Evolutionary conservation across 2,329 filamentous ascomycete species (phyloP), one percentile per base, ranked within the genome.

Genomic region (Pseudogymnoascus sp.): DNA sequence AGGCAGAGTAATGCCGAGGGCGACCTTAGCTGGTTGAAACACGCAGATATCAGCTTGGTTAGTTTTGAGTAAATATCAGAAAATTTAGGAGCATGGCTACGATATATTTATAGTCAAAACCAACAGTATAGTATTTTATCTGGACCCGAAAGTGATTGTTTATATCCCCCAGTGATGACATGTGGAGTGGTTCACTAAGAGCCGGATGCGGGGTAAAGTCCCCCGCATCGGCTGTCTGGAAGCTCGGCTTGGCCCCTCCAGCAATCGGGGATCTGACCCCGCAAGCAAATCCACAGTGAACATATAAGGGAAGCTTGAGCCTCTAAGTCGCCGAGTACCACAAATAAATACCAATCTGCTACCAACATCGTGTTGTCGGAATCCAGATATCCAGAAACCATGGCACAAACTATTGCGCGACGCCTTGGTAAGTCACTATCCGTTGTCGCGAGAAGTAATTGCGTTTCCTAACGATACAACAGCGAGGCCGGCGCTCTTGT

Each of bases 11-110:
- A 82, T 2, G 75, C 73, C 0, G 69, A 71, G 4, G 80, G 78
- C 0, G 75, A 84, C 63, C 58, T 76, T 6, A 66, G 65, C 5
- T 88, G 84, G 85, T 70, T 84, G 61, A 54, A 15, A 29, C 29
- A 15, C 11, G 47, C 47, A 33, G 29, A 33, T 6, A 54, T 54
- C 9, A 54, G 47, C 26, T 9, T 54, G 15, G 47, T 33, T 13
- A 54, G 47, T 54, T 33, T 54, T 33, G 47, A 54, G 47, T 54
- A 54, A 54, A 54, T 13, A 54, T 9, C 33, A 54, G 33, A 33
- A 21, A 54, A 35, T 7, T 11, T 17, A 33, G 15, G 17, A 21
- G 29, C 47, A 54, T 5, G 21, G 5, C 5, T 13, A 54, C n/a
- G 1, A 33, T 17, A 17, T 54, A 54, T 54, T 33, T 35, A 54